phyloP scores from a whole-genome alignment of 192 early-diverging fungal species.

The Coemansia sp. region DNA sequence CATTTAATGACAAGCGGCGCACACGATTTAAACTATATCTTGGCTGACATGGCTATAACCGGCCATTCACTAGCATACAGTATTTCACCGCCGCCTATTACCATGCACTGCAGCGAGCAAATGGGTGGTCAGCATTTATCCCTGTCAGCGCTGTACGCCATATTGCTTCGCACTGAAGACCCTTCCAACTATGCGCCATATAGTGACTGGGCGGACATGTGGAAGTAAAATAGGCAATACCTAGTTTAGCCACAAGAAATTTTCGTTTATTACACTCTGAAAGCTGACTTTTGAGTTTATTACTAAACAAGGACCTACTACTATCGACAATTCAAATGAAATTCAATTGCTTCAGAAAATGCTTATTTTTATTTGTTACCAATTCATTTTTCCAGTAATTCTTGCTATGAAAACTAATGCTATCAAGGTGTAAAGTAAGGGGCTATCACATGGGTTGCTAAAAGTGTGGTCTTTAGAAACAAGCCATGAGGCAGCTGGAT shows the following conservation, averaged over 20 bases:
- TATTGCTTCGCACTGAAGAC: conserved; percentile 24
- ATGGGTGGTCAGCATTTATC: conserved; percentile 15
- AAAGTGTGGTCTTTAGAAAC: too few species aligned
- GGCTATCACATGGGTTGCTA: too few species aligned
- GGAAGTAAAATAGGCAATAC: background rate
- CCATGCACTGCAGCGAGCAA: conserved; percentile 5
- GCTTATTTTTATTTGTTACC: too few species aligned
- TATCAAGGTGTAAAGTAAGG: too few species aligned
- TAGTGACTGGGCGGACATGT: conserved; percentile 17
- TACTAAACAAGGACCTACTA: background rate
- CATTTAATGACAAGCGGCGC: conserved; percentile 15
- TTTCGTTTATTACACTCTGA: too few species aligned
- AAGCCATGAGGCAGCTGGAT: too few species aligned
- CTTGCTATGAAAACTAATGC: too few species aligned
- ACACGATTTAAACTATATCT: conserved; percentile 29
- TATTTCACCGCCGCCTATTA: conserved; percentile 36
- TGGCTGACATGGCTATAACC: conserved; percentile 30
- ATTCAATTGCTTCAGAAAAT: too few species aligned
- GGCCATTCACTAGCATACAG: conserved; percentile 22
- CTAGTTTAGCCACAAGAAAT: too few species aligned
- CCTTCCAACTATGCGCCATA: conserved; percentile 25
- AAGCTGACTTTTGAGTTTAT: background rate
- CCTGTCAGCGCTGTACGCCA: conserved; percentile 18
- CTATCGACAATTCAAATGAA: too few species aligned
- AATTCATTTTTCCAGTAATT: too few species aligned